These are phyloP conservation scores for Hyphopichia pseudoburtonii DNA, from an alignment of 1,139 yeast genomes.

Conservation along the genomic window DNA sequence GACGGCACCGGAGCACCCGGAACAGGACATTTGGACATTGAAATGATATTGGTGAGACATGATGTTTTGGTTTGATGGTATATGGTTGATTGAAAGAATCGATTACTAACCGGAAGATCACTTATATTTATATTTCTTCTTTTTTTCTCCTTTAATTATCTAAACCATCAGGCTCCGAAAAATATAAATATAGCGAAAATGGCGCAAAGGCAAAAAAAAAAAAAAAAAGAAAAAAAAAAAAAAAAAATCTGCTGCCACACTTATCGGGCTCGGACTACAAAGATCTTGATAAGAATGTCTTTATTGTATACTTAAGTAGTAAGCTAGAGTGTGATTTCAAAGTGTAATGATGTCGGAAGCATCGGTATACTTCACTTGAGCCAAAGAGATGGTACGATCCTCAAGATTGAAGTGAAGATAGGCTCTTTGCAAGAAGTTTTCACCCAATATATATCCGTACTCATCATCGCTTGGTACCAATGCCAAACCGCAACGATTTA, in stretches of 20 bases:
- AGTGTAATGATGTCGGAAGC: slow-evolving; percentile 7
- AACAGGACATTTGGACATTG: slow-evolving; percentile 78
- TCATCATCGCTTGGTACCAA: no score
- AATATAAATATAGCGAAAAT: slow-evolving; percentile 1
- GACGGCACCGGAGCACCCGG: slow-evolving; percentile 88
- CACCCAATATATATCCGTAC: slow-evolving; percentile 34
- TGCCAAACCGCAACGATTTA: slow-evolving; percentile 24
- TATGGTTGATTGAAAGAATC: no score
- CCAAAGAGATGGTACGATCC: slow-evolving; percentile 24
- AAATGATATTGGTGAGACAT: slow-evolving; percentile 60
- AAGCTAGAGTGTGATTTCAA: neutral
- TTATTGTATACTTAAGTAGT: no score
- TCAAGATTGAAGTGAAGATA: slow-evolving; percentile 30
- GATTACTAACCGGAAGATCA: neutral
- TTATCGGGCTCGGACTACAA: no score
- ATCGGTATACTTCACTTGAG: slow-evolving; percentile 23
- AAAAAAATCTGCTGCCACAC: neutral
- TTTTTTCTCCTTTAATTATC: slow-evolving; percentile 1
- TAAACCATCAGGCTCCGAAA: slow-evolving; percentile 2
- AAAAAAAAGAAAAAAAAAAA: neutral
- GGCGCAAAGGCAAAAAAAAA: neutral
- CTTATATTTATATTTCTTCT: neutral
- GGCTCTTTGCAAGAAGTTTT: slow-evolving; percentile 29
- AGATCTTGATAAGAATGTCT: no score
- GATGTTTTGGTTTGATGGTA: neutral